Conservation (phyloP, 129 eudicot species). For the Dittrichia graveolens region DNA sequence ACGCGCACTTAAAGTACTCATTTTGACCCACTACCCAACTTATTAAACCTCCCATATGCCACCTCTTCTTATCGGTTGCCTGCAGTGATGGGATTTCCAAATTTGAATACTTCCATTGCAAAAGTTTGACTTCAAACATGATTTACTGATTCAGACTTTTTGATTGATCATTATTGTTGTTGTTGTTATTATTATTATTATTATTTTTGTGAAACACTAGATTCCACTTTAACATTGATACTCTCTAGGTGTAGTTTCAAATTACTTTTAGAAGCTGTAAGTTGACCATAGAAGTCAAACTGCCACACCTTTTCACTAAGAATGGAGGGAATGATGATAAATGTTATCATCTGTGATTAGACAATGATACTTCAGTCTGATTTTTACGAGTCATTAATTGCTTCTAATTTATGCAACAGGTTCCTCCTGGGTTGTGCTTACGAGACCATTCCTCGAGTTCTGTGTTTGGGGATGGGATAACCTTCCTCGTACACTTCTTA, state of each 20-base stretch:
- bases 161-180: too few relatives aligned
- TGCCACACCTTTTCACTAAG: neutral
- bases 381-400: neutral
- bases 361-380: too few relatives aligned
- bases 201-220: too few relatives aligned
- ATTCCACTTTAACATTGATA: neutral
- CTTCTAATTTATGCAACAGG: slow-evolving; percentile 44
- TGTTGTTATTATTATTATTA: too few relatives aligned
- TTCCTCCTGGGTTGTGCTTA: slow-evolving; percentile 85
- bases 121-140: too few relatives aligned
- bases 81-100: too few relatives aligned
- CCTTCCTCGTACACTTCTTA: slow-evolving; percentile 94
- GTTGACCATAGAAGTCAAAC: neutral
- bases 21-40: too few relatives aligned
- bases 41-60: too few relatives aligned
- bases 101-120: too few relatives aligned
- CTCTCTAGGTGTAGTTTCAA: neutral
- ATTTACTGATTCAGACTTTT: too few relatives aligned
- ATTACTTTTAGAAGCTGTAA: neutral
- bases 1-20: too few relatives aligned
- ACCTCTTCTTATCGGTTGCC: too few relatives aligned
- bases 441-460: slow-evolving; percentile 85
- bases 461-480: slow-evolving; percentile 98
- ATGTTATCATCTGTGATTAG: neutral
- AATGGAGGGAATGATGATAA: neutral